These are phyloP conservation scores for Phialocephala subalpina DNA, from an alignment of 2,329 filamentous ascomycete genomes.

Conservation along the genomic window DNA sequence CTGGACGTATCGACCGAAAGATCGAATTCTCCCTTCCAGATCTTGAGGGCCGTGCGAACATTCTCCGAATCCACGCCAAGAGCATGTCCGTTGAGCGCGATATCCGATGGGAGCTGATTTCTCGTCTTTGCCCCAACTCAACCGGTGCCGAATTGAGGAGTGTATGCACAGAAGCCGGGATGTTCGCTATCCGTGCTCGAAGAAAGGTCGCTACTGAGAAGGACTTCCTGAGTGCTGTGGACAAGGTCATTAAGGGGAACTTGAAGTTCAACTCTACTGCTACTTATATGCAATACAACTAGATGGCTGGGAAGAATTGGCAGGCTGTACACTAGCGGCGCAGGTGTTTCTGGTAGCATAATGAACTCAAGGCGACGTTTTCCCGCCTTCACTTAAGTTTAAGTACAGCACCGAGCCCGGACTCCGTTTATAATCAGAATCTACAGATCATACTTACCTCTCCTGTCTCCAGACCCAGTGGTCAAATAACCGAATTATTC, in stretches of 20 bases:
- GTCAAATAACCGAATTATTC: no score
- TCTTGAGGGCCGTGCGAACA: conserved; percentile 96
- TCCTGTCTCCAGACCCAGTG: no score
- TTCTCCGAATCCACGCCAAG: conserved; percentile 98
- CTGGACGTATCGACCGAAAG: conserved; percentile 96
- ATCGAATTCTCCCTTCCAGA: conserved; percentile 98
- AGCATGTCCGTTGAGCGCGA: conserved; percentile 99
- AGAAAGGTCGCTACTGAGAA: conserved; percentile 99
- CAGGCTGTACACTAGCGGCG: conserved; percentile 44
- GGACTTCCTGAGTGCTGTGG: conserved; percentile 96
- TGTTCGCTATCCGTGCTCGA: conserved; percentile 95
- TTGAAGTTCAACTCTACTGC: conserved; percentile 99
- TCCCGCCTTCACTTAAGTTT: not conserved
- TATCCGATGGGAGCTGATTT: conserved; percentile 99
- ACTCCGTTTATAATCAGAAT: no score
- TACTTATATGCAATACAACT: conserved; percentile 99
- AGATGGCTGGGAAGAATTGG: conserved; percentile 48
- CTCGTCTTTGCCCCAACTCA: conserved; percentile 93
- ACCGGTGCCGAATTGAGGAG: conserved; percentile 95
- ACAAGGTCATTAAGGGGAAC: conserved; percentile 99
- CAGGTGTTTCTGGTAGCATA: conserved; percentile 43
- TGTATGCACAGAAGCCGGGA: conserved; percentile 97
- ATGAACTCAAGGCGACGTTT: conserved; percentile 24
- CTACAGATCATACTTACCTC: no score
- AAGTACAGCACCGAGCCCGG: not conserved